These are phyloP conservation scores for Penicillium sp. DNA, from an alignment of 2,329 filamentous ascomycete genomes.

Conservation along the genomic window DNA sequence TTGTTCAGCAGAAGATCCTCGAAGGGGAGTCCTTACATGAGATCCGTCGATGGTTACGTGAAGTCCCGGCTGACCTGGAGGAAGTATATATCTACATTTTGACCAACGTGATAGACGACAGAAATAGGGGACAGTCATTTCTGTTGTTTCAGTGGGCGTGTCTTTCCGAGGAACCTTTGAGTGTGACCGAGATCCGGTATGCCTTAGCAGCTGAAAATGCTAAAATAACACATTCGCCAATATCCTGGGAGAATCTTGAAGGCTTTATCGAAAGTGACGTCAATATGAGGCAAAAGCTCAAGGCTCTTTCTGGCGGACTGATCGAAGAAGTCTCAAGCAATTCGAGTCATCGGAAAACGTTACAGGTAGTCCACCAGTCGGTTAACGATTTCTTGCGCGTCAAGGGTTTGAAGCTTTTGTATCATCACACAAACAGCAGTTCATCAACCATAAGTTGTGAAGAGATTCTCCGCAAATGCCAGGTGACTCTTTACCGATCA, in stretches of 20 bases:
- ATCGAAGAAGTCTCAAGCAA: neutral
- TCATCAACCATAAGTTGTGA: neutral
- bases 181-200: constrained; percentile 13
- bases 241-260: neutral
- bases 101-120: constrained; percentile 1
- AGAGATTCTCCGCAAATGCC: neutral
- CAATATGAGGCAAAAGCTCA: constrained; percentile 7
- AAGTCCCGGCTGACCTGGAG: constrained; percentile 11
- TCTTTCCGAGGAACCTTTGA: constrained; percentile 13
- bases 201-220: constrained; percentile 6
- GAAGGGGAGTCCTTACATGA: constrained; percentile 12
- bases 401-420: constrained; percentile 5
- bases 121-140: neutral
- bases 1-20: neutral
- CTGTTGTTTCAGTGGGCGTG: constrained; percentile 15
- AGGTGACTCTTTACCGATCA: constrained; percentile 7
- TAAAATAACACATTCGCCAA: neutral
- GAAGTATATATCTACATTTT: constrained; percentile 15
- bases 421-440: neutral
- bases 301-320: constrained; percentile 12
- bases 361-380: constrained; percentile 13
- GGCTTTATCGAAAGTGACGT: constrained; percentile 8
- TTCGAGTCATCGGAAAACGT: no score
- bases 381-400: constrained; percentile 10
- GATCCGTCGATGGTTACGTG: constrained; percentile 3